phyloP scores from a whole-genome alignment of 116 monocot species.

The Cymodocea nodosa region DNA sequence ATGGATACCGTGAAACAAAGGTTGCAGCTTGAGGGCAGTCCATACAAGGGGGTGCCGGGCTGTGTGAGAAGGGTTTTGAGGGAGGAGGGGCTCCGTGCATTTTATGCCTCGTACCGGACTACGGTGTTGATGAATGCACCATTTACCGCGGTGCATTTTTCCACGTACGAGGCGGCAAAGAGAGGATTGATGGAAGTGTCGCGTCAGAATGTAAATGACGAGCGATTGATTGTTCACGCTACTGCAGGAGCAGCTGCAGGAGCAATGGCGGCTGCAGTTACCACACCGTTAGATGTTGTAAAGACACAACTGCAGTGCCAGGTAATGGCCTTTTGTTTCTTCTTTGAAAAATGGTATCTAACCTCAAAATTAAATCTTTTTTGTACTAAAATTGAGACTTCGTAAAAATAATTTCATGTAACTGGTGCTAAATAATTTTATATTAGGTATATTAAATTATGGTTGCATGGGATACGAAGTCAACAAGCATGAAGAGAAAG shows the following conservation, averaged over 20 bases:
- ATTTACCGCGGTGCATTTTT: slow-evolving; percentile 86
- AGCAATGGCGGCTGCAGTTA: slow-evolving; percentile 60
- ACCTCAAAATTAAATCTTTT: too few relatives aligned
- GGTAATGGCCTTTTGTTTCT: slow-evolving; percentile 20
- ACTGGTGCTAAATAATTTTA: too few relatives aligned
- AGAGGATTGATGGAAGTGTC: slow-evolving; percentile 40
- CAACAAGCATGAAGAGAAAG: too few relatives aligned
- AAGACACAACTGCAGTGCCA: slow-evolving; percentile 95
- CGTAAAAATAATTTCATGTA: too few relatives aligned
- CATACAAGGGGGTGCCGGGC: slow-evolving; percentile 70
- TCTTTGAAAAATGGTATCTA: too few relatives aligned
- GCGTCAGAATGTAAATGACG: slow-evolving; percentile 15
- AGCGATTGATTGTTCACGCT: slow-evolving; percentile 51
- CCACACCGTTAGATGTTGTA: slow-evolving; percentile 29
- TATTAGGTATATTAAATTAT: too few relatives aligned
- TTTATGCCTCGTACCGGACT: slow-evolving; percentile 56
- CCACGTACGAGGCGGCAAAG: slow-evolving; percentile 86
- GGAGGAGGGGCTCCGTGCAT: slow-evolving; percentile 70
- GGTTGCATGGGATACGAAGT: too few relatives aligned
- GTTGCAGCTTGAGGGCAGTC: slow-evolving; percentile 69
- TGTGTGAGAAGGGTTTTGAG: slow-evolving; percentile 53
- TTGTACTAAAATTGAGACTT: too few relatives aligned
- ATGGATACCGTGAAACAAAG: slow-evolving; percentile 96
- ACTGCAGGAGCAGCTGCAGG: slow-evolving; percentile 84
- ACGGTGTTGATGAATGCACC: slow-evolving; percentile 97